Base-by-base conservation (phyloP, 441 rosid species). In the Adansonia gregorii region DNA sequence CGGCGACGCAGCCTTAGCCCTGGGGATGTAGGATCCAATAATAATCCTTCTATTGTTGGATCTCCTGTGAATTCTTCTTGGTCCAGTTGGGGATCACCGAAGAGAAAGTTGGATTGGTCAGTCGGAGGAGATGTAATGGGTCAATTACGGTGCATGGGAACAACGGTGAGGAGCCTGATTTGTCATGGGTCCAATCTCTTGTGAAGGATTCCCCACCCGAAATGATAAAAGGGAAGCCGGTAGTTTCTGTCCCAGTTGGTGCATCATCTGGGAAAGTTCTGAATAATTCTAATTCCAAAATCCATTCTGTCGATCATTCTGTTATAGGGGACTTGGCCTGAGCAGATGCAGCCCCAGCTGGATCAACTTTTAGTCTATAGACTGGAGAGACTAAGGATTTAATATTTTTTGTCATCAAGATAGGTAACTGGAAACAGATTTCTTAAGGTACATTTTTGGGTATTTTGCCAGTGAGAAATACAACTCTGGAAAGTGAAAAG, bases 131-230 rank as follows among this genome's bases (percentile, higher is more conserved):
- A 87, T 11, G 85, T 81, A 35, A 70, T 74, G 64, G 82, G 79
- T 68, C 75, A 45, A 45, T 24, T 84, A n/a, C 82, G 39, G 86
- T 83, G 69, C 73, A 60, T 10, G 85, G 76, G 0, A 81, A 77
- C 76, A 76, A 60, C 35, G 78, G 79, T 0, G 90, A 82, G 79
- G 90, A 86, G 84, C 93, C 93, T 24, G 89, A 87, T 73, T 56
- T 89, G 27, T 83, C 89, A 0, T 89, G 91, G 89, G 84, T 86
- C 52, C 90, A 78, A 24, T 84, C 89, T 6, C 78, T 90, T 19
- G 93, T 90, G 24, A 90, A 88, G 79, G 93, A 90, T 49, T 81
- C 86, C 7, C 84, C 93, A 31, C 83, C 90, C 12, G 89, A 86
- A 65, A 77, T 80, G 84, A 31, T 76, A 64, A 83, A 82, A 63